Percentiles rank a stretch among this genome's conserved stretches.
Conservation (phyloP, 495 filamentous ascomycete genomes). For the Neurospora sp. region DNA sequence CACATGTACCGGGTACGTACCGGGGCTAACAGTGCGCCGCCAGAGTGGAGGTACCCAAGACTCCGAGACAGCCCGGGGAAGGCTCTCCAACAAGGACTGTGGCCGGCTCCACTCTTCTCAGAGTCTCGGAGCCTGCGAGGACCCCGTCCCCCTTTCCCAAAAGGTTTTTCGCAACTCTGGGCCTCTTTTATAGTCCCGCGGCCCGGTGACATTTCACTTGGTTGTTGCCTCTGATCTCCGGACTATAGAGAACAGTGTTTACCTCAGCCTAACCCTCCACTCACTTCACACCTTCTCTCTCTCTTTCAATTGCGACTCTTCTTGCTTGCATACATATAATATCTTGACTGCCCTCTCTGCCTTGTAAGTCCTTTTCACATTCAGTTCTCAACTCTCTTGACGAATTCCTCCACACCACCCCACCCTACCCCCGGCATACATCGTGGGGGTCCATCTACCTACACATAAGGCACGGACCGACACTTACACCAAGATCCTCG, state of each 20-base stretch:
- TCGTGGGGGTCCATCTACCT: not conserved
- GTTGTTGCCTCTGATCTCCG: not conserved
- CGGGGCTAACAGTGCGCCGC: not conserved
- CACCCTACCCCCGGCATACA: not conserved
- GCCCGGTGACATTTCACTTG: not conserved
- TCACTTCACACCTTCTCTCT: not conserved
- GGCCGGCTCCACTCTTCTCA: not conserved
- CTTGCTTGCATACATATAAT: not conserved
- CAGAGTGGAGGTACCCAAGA: not conserved
- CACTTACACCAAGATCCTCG: not conserved
- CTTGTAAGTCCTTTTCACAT: not conserved
- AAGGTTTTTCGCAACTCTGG: not conserved
- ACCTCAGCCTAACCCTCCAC: not conserved
- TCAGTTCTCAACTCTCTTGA: not conserved
- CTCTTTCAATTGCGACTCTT: not conserved
- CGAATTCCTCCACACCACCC: not conserved
- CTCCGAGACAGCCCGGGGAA: not conserved
- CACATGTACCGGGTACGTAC: not conserved
- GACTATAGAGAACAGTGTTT: not conserved
- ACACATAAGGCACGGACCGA: not conserved
- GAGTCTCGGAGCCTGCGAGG: conserved; percentile 13
- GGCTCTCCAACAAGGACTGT: not conserved
- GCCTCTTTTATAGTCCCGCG: conserved; percentile 1
- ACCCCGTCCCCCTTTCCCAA: conserved; percentile 6
- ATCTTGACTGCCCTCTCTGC: not conserved